Evolutionary conservation across 2,329 filamentous ascomycete genomes (phyloP), one percentile per base, ranked within the genome.

Genomic region (Cladosporium sphaerospermum): DNA sequence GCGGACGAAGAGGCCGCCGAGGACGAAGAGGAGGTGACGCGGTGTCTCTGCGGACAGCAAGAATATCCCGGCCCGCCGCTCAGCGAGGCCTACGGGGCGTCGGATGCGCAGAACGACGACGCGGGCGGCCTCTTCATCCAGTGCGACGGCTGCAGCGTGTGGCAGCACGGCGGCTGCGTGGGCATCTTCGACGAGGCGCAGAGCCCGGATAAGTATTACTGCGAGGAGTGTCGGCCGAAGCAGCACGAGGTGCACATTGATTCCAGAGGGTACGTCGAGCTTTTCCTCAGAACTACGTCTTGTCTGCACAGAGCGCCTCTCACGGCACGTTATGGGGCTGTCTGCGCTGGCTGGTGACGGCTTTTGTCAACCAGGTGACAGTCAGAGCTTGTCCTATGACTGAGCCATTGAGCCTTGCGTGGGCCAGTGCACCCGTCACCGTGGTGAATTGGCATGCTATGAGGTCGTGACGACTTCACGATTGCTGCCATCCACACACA

Each of bases 91-190:
- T 69, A 69, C 55, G 65, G 63, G 48, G 61, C 63, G 72, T 54
- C 58, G n/a, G 77, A 79, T 56, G 65, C 75, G 58, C 77, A 89
- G 58, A 82, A 84, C 32, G 90, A 96, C 64, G 92, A 97, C 60
- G 80, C 92, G 60, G 93, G 92, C 42, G 92, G 91, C 49, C 86
- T 97, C 72, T 99, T 96, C 72, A 91, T 99, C 61, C 92, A 97
- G 75, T 99, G 93, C 79, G 93, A 97, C 73, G 79, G 88, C 59
- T 99, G 93, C 77, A 95, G 95, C 69, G 93, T 97, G 58, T 99
- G 92, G 93, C 93, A 99, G 70, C 93, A 99, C 69, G 93, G 93
- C 64, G 92, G 91, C 56, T 99, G 93, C 67, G 92, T 99, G 55
- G 92, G 93, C 56, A 96, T 99, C 65, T 90, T 95, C 75, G 93